These are phyloP conservation scores for Cyberlindnera galapagoensis DNA, from an alignment of 805 yeast species.

Conservation along the genomic window DNA sequence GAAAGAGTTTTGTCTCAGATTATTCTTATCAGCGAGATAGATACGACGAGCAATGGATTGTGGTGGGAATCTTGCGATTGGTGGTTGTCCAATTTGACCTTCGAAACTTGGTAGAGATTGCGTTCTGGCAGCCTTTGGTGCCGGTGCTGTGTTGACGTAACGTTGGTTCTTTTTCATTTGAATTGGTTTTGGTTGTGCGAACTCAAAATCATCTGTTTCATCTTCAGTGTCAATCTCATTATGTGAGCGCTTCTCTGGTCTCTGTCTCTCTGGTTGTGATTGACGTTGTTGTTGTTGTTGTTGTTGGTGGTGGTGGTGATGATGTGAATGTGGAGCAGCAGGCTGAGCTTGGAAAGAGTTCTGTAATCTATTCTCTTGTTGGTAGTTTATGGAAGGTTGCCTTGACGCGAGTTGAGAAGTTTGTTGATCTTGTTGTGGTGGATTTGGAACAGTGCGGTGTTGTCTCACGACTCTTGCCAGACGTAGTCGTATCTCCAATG, in stretches of 20 bases:
- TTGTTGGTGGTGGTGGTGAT: constrained; percentile 7
- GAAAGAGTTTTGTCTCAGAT: constrained; percentile 8
- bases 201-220: constrained; percentile 14
- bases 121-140: constrained; percentile 41
- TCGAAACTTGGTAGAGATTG: constrained; percentile 34
- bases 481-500: constrained; percentile 51
- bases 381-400: background rate
- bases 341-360: background rate
- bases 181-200: constrained; percentile 13
- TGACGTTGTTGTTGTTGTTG: constrained; percentile 4
- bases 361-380: background rate
- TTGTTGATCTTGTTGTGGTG: constrained; percentile 9
- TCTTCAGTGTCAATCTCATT: constrained; percentile 17
- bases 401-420: too few relatives aligned
- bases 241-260: constrained; percentile 9
- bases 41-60: constrained; percentile 25
- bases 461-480: constrained; percentile 25
- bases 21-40: constrained; percentile 21
- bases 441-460: too few relatives aligned
- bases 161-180: constrained; percentile 18
- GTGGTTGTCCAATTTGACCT: constrained; percentile 7
- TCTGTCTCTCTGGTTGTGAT: constrained; percentile 3
- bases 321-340: too few relatives aligned
- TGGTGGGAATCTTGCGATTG: constrained; percentile 19
- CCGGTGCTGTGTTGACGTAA: constrained; percentile 36